Evolutionary conservation across 2,329 filamentous ascomycete species (phyloP), one percentile per base, ranked within the genome.

Genomic region (Penicillium sp.): DNA sequence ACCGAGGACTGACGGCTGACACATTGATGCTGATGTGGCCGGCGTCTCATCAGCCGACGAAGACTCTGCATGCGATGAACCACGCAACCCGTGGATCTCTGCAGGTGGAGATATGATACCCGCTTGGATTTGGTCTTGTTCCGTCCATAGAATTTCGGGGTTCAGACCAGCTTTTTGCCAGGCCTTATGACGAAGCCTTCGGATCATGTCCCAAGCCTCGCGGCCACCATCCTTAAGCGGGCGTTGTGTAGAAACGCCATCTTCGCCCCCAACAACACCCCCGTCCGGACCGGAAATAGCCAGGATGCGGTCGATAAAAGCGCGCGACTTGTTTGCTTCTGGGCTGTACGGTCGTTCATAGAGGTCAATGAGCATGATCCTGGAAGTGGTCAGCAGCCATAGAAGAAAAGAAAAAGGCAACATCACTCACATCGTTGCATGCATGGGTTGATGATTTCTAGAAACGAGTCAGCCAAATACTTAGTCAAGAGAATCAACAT

Each of bases 201-300:
- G 64, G 39, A 72, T 64, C 68, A 71, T 70, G 32, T 67, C 63
- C 68, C 68, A 71, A 8, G 68, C 68, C 53, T 71, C 67, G 30
- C 64, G 61, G n/a, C 68, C 69, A 11, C 68, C 68, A 34, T 71
- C 68, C 37, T 67, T 66, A 2, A 72, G 41, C 1, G 68, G 68
- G 13, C 67, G 53, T 34, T 67, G 64, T 1, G 62, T 64, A 4
- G 65, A 64, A 18, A 67, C 55, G 11, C 67, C 67, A 40, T 71
- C 64, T 47, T 69, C 63, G 3, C 65, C 65, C 16, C 67, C 67
- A 2, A 70, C 66, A 3, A 71, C 67, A 1, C 68, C 68, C 11
- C 64, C 62, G 32, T 69, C 66, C 0, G 67, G 67, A 0, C 65
- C 65, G 6, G 66, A 67, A 3, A 71, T 56, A 2, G 67, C 65